phyloP scores from a whole-genome alignment of 2,329 filamentous ascomycete genomes.

The Thielaviopsis musarum region DNA sequence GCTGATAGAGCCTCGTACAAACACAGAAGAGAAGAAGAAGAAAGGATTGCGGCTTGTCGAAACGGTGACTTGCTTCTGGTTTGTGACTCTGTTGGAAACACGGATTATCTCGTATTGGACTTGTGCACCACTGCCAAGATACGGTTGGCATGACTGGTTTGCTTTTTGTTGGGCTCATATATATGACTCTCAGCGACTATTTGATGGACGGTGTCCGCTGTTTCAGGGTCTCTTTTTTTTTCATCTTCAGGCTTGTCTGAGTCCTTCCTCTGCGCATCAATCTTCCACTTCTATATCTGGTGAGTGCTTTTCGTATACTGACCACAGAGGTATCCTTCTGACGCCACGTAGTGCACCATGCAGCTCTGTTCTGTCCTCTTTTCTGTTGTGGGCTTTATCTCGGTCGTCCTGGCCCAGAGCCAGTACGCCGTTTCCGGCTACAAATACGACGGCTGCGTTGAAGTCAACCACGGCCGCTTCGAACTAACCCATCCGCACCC shows the following conservation, averaged over 20 bases:
- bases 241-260: background rate
- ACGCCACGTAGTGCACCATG: background rate
- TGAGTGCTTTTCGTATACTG: background rate
- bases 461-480: constrained; percentile 1
- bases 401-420: constrained; percentile 8
- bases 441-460: constrained; percentile 12
- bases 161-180: background rate
- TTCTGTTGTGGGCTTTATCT: background rate
- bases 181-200: background rate
- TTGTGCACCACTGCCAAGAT: background rate
- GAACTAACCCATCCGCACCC: constrained; percentile 4
- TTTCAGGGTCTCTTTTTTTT: background rate
- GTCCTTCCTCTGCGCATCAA: background rate
- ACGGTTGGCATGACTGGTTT: background rate
- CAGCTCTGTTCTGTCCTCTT: background rate
- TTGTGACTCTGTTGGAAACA: background rate
- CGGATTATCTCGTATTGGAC: background rate
- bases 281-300: background rate
- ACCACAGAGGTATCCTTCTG: background rate
- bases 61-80: background rate
- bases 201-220: background rate
- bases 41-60: background rate
- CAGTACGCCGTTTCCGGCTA: constrained; percentile 8
- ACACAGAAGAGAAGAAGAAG: background rate
- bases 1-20: background rate